Percentiles rank a stretch among this genome's conserved stretches.
Conservation (phyloP, 108 stramenopile species). For the Nannochloropsis gaditana region DNA sequence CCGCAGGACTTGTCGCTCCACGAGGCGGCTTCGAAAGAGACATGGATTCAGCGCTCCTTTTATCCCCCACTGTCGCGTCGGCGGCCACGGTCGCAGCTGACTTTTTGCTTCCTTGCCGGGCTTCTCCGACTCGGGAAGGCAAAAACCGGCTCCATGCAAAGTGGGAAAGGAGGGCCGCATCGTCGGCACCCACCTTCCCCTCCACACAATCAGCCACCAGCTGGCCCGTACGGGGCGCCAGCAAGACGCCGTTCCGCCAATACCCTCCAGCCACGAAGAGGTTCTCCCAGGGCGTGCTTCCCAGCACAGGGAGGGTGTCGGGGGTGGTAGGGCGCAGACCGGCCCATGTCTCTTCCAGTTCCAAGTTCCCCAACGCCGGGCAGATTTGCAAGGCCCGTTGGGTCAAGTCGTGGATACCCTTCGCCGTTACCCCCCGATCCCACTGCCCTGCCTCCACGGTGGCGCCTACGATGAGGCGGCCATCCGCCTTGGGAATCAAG, state of each 20-base stretch:
- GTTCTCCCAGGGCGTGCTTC: conserved; percentile 64
- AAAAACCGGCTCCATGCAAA: conserved; percentile 37
- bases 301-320: conserved; percentile 80
- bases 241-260: conserved; percentile 85
- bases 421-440: neutral
- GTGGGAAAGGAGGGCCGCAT: conserved; percentile 7
- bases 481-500: conserved; percentile 88
- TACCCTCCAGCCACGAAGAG: conserved; percentile 82
- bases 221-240: conserved; percentile 72
- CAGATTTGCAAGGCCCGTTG: conserved; percentile 63
- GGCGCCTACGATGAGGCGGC: conserved; percentile 76
- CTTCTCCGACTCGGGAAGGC: neutral
- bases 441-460: conserved; percentile 73
- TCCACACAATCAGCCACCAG: conserved; percentile 46
- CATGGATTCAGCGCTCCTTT: too few species aligned
- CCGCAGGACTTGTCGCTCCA: too few species aligned
- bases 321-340: conserved; percentile 85
- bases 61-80: too few species aligned
- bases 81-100: too few species aligned
- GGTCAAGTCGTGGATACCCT: neutral
- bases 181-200: conserved; percentile 21
- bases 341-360: conserved; percentile 82
- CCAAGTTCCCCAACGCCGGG: conserved; percentile 66
- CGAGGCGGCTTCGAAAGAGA: too few species aligned
- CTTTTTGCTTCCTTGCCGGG: neutral